Conservation (phyloP, 225 moss, liverwort and hornwort species). For the Sphagnum tenellum region DNA sequence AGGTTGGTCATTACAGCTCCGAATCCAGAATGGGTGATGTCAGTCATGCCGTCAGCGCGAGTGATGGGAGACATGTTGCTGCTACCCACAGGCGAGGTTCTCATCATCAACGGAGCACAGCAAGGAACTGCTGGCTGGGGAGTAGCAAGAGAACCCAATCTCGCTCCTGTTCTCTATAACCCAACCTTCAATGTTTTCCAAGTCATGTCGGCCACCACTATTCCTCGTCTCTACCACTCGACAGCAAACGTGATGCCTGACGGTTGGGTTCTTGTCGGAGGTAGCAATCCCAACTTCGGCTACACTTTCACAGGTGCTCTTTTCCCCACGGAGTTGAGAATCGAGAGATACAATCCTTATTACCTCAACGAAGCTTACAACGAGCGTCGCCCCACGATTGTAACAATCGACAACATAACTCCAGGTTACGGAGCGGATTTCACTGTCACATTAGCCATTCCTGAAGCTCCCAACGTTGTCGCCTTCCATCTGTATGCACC, state of each 20-base stretch:
- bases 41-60: conserved; percentile 35
- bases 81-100: conserved; percentile 33
- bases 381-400: conserved; percentile 6
- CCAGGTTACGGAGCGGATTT: conserved; percentile 16
- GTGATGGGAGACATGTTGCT: conserved; percentile 63
- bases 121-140: conserved; percentile 46
- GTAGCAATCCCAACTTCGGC: conserved; percentile 33
- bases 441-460: conserved; percentile 19
- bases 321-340: conserved; percentile 42
- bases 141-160: conserved; percentile 16
- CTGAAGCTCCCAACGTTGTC: not conserved
- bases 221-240: conserved; percentile 54
- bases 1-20: conserved; percentile 19
- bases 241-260: conserved; percentile 39
- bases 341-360: conserved; percentile 41
- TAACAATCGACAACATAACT: not conserved
- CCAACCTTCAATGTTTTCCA: conserved; percentile 18
- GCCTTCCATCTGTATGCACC: conserved; percentile 43
- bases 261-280: conserved; percentile 33
- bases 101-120: conserved; percentile 50
- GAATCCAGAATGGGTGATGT: conserved; percentile 20
- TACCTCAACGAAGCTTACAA: conserved; percentile 19
- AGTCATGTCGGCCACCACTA: conserved; percentile 10
- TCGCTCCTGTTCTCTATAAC: conserved; percentile 34
- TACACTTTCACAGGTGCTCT: conserved; percentile 28